Base-by-base conservation (phyloP, 2,329 filamentous ascomycete species). In the Emericellopsis atlantica region DNA sequence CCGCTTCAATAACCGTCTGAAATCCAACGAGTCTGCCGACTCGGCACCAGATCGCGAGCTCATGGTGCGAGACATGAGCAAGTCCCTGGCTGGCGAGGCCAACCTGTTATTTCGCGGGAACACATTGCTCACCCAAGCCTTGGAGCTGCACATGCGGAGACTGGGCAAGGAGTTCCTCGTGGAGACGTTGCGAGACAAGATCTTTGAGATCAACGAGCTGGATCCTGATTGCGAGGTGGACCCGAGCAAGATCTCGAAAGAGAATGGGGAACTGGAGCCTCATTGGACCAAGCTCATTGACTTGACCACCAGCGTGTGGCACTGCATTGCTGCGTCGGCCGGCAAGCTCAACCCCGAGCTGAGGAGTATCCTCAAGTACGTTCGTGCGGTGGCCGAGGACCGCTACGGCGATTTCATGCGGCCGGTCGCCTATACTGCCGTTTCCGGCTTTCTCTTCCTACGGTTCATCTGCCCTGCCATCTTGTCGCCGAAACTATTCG, bases 391-490 rank as follows among this genome's bases (percentile, higher is more conserved):
- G 44, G 89, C 90, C 14, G 90, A 95, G 51, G 89, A 95, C 57
- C 81, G 89, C 15, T 96, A 95, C 56, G 90, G 90, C 23, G 87
- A 94, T 57, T 95, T 93, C 52, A 66, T 95, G 34, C 80, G 88
- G 23, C 90, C 84, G 2, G 88, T 95, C 32, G 79, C 82, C 36
- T 96, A 95, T 56, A 95, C 89, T 40, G 94, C 88, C 55, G 88
- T 96, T 2, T 95, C 88, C 36, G 90, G 90, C 0, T 96, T 96
- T 54, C 64, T 96, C 11, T 96, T 96, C 57, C 69, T 96, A 45
- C 81, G 90, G 5, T 95, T 95, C 66, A 92, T 96, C 54, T 95
- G 89, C 54, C 90, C 90, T 4, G 89, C 90, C n/a, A 88, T 96
- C 44, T 69, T 96, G 6, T 95, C 95, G 46, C 90, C 90, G 1